phyloP scores from a whole-genome alignment of 306 rosid species.

The Rosa lucieae region DNA sequence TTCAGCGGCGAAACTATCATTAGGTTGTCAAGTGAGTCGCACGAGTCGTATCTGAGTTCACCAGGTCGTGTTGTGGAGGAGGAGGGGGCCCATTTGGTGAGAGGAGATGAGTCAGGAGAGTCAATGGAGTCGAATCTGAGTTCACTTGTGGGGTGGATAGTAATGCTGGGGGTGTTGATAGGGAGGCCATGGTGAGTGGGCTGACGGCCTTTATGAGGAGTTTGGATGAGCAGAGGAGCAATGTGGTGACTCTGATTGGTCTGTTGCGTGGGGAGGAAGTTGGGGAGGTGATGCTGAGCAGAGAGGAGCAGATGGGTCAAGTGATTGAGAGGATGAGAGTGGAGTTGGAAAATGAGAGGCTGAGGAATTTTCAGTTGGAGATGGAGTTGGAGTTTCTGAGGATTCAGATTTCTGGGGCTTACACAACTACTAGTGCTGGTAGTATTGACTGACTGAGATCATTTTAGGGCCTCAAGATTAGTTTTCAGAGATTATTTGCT shows the following conservation, averaged over 20 bases:
- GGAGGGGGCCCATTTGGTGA: background rate
- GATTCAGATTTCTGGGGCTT: constrained; percentile 20
- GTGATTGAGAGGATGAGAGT: constrained; percentile 28
- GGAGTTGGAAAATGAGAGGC: constrained; percentile 41
- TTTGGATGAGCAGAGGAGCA: constrained; percentile 32
- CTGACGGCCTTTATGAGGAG: constrained; percentile 26
- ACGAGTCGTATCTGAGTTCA: background rate
- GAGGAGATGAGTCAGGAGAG: constrained; percentile 14
- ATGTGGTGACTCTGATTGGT: constrained; percentile 22
- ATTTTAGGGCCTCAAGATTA: background rate
- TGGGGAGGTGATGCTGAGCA: constrained; percentile 10
- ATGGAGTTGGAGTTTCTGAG: constrained; percentile 37
- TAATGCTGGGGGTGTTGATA: background rate
- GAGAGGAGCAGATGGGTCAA: constrained; percentile 32
- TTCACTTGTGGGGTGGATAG: background rate
- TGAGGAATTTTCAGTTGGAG: constrained; percentile 30
- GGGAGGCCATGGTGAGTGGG: constrained; percentile 16
- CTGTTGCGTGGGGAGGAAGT: constrained; percentile 19
- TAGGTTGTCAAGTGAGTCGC: background rate
- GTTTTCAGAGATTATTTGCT: background rate
- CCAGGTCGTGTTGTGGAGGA: too few species aligned
- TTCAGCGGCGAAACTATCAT: constrained; percentile 35
- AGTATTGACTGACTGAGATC: background rate
- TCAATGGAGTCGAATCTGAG: constrained; percentile 16
- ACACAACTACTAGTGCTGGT: background rate